Conservation (phyloP, 1,284 basidiomycete species). For the Malassezia caprae region DNA sequence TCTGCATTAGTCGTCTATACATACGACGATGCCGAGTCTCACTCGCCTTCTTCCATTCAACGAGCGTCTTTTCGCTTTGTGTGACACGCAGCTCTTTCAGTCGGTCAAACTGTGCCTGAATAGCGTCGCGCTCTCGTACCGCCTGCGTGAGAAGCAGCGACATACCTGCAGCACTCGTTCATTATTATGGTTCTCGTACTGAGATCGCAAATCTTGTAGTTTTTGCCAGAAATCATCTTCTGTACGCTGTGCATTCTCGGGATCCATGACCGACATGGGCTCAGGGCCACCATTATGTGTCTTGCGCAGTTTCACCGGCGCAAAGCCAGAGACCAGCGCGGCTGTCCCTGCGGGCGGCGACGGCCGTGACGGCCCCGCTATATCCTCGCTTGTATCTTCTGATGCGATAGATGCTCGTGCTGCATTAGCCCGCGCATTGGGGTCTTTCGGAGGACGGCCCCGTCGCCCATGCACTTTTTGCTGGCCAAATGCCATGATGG, state of each 20-base stretch:
- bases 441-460: constrained; percentile 17
- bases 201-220: constrained; percentile 11
- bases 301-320: neutral
- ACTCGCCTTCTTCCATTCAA: constrained; percentile 29
- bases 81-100: constrained; percentile 34
- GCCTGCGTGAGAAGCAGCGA: neutral
- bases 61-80: constrained; percentile 28
- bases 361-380: neutral
- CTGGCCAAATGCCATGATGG: constrained; percentile 18
- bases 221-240: constrained; percentile 10
- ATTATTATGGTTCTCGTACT: constrained; percentile 12
- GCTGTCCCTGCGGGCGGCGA: neutral
- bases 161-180: constrained; percentile 10
- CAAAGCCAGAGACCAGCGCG: neutral
- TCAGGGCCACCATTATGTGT: neutral
- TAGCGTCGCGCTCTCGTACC: constrained; percentile 27
- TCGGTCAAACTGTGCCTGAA: constrained; percentile 40
- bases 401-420: neutral
- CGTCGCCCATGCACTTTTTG: constrained; percentile 7
- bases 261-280: neutral
- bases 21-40: constrained; percentile 28
- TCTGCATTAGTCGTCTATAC: neutral
- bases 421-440: neutral
- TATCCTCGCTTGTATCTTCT: neutral
- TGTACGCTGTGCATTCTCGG: neutral